phyloP scores from a whole-genome alignment of 306 rosid species.

The Prunus campanulata region DNA sequence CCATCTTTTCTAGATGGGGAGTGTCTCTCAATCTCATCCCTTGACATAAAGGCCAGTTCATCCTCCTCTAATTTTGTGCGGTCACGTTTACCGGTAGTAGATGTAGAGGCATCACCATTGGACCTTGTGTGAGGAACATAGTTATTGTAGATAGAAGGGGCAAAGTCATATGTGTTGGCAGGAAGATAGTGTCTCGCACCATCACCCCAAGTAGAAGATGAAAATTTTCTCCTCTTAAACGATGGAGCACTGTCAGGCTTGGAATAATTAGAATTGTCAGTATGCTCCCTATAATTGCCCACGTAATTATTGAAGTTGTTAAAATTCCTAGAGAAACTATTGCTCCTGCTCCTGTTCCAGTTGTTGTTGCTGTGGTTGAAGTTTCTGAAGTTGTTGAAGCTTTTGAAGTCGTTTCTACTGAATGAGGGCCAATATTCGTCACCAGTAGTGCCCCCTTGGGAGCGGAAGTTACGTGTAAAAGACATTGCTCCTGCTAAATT shows the following conservation, averaged over 20 bases:
- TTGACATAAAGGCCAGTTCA: conserved; percentile 69
- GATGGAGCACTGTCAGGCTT: conserved; percentile 49
- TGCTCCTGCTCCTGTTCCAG: conserved; percentile 57
- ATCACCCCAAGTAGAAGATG: conserved; percentile 63
- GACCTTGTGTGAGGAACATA: conserved; percentile 45
- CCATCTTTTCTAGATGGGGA: conserved; percentile 99
- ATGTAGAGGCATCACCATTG: conserved; percentile 44
- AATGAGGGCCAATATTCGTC: conserved; percentile 49
- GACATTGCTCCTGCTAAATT: conserved; percentile 66
- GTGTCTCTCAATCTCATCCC: conserved; percentile 89
- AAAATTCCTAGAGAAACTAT: conserved; percentile 34
- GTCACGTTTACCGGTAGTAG: conserved; percentile 54
- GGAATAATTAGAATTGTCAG: conserved; percentile 30
- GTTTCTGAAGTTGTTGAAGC: conserved; percentile 10
- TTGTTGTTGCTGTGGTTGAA: conserved; percentile 22
- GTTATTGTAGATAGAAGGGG: conserved; percentile 33
- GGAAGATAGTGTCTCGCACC: conserved; percentile 56
- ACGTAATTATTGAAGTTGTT: conserved; percentile 33
- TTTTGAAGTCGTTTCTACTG: conserved; percentile 38
- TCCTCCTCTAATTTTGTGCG: conserved; percentile 69
- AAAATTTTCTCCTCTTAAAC: conserved; percentile 69
- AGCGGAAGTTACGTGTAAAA: conserved; percentile 43
- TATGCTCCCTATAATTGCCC: conserved; percentile 34
- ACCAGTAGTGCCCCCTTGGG: conserved; percentile 43
- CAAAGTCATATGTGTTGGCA: conserved; percentile 27